These are phyloP conservation scores for Aphanomyces invadans DNA, from an alignment of 352 stramenopile genomes.

Conservation along the genomic window DNA sequence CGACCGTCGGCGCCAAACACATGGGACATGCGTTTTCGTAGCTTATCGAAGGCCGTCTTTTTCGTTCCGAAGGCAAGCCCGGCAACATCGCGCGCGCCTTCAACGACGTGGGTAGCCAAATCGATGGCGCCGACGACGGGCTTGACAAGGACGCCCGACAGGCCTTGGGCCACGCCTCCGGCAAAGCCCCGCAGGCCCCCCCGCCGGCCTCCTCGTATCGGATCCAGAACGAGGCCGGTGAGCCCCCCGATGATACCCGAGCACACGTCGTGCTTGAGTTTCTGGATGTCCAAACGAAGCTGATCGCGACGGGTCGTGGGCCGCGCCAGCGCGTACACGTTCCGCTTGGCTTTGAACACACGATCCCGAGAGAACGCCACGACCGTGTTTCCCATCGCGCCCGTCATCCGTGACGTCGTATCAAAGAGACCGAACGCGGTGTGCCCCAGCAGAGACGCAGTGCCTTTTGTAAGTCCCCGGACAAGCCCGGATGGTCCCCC, in stretches of 20 bases:
- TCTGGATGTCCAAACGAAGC: constrained; percentile 5
- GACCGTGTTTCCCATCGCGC: constrained; percentile 15
- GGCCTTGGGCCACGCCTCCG: constrained; percentile 5
- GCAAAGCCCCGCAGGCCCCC: not conserved
- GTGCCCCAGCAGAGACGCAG: constrained; percentile 18
- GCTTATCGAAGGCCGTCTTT: not conserved
- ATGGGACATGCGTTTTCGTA: constrained; percentile 20
- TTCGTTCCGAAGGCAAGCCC: constrained; percentile 17
- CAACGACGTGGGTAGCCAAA: constrained; percentile 19
- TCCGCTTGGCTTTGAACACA: constrained; percentile 19
- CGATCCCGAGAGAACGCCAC: constrained; percentile 15
- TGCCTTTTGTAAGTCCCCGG: constrained; percentile 7
- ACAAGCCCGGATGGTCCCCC: not conserved
- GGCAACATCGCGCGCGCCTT: constrained; percentile 16
- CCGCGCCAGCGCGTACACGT: constrained; percentile 9
- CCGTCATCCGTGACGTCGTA: constrained; percentile 18
- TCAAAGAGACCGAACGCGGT: constrained; percentile 20
- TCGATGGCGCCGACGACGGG: constrained; percentile 21
- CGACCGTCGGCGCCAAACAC: constrained; percentile 15
- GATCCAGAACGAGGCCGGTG: constrained; percentile 16
- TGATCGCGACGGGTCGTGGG: constrained; percentile 17
- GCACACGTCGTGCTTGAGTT: constrained; percentile 20
- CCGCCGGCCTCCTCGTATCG: constrained; percentile 8
- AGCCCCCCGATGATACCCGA: constrained; percentile 8
- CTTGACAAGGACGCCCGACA: constrained; percentile 20